Evolutionary conservation across 192 early-diverging fungal genomes (phyloP), one percentile per base, ranked within the genome.

Genomic region (Umbelopsis isabellina): DNA sequence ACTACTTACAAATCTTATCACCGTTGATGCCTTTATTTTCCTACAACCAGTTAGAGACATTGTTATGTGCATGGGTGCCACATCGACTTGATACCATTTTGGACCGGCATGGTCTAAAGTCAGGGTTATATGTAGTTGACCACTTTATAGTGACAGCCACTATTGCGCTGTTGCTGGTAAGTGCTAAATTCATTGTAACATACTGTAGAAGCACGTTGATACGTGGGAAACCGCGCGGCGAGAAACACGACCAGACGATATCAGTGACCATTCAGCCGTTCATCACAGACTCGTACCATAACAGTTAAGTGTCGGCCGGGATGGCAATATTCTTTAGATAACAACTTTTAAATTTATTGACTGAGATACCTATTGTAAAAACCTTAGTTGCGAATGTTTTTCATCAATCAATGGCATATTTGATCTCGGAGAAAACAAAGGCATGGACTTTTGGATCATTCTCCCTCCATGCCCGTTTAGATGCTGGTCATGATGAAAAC

Each of bases 71-170:
- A 4, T 77, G 72, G 41, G 65, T 77, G 10, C 75, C 75, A 11
- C 46, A 45, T 37, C 51, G 68, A 4, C 21, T 77, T 9, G 71
- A 73, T 51, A 27, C 35, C 8, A 25, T 61, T n/a, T 30, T 61
- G 9, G 55, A 61, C 8, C 61, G 44, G 22, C 68, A 65, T 49
- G 35, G 72, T 48, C 58, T 70, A 27, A 68, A 73, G 15, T 72
- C 75, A 27, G 68, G 68, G 2, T 64, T 77, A n/a, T 77, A 77
- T 49, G 66, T 71, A 45, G 71, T 77, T 20, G 75, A 77, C 35
- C 67, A 66, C 23, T 77, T 77, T 55, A 4, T 72, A 11, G 71
- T 77, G 47, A 77, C 71, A 9, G 68, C 71, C 4, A 51, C 49
- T 18, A 68, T 77, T 10, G 68, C 75, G 2, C 35, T 72, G 18